These are phyloP conservation scores for Hyaloscypha hepaticicola DNA, from an alignment of 495 filamentous ascomycete genomes.

Conservation along the genomic window DNA sequence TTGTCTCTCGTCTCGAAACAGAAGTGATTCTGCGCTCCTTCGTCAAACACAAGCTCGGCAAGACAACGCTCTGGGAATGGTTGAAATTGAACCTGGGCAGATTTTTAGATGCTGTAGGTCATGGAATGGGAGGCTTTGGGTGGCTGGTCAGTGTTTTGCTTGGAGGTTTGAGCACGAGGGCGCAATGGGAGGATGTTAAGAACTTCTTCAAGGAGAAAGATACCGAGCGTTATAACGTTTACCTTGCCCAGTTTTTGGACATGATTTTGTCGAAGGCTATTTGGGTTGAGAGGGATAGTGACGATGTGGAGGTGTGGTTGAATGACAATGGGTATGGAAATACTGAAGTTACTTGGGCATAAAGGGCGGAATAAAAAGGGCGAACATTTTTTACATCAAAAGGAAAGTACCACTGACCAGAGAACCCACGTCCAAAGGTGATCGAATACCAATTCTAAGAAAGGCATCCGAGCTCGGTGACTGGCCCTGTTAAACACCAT, in stretches of 20 bases:
- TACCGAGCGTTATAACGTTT: conserved; percentile 52
- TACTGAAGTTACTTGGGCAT: no score
- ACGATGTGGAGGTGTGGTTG: conserved; percentile 54
- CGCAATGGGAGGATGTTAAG: conserved; percentile 67
- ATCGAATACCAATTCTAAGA: no score
- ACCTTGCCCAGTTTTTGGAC: conserved; percentile 59
- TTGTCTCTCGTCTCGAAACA: background rate
- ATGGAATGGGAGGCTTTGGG: conserved; percentile 3
- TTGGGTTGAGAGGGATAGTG: conserved; percentile 56
- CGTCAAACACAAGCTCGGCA: conserved; percentile 5
- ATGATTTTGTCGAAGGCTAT: conserved; percentile 55
- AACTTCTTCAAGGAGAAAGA: conserved; percentile 77
- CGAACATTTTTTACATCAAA: no score
- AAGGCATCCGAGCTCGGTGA: no score
- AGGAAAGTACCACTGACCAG: no score
- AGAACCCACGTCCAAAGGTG: no score
- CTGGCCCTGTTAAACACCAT: no score
- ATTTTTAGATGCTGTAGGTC: background rate
- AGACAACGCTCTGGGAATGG: conserved; percentile 10
- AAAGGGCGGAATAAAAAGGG: no score
- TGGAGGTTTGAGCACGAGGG: conserved; percentile 64
- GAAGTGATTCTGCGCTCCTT: background rate
- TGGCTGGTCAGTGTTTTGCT: conserved; percentile 73
- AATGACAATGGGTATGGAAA: conserved; percentile 11
- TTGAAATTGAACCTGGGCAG: background rate